Base-by-base conservation (phyloP, 1,139 yeast species). In the Candida frijolesensis region DNA sequence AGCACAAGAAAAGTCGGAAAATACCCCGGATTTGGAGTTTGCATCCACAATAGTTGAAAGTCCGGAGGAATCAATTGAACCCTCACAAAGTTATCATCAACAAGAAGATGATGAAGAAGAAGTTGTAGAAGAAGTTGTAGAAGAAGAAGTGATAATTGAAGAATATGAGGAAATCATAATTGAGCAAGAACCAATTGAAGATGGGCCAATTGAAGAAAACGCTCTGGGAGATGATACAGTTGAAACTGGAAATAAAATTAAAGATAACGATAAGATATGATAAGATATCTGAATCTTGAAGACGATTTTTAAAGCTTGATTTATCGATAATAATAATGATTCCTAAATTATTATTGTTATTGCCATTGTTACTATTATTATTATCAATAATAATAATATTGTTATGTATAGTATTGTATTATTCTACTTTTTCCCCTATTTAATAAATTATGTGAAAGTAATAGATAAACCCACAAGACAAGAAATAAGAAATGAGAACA, bases 221-320 rank as follows among this genome's bases (percentile, higher is more conserved):
- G 6, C 12, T 5, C 11, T 4, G 2, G 35, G 27, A 35, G 45
- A 10, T 11, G n/a, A n/a, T n/a, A n/a, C n/a, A n/a, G n/a, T n/a
- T n/a, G n/a, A n/a, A n/a, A n/a, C n/a, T 15, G 22, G 19, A 34
- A 33, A 37, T 37, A 37, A 42, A 46, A 35, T 22, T 15, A 29
- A 33, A 14, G 18, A 25, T 27, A 12, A 14, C 12, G 34, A 39
- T 19, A 38, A 38, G 41, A 38, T 38, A 38, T 38, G 41, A 38
- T 11, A 38, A 19, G 25, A 22, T 22, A 22, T 22, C 25, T 4
- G 7, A 4, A 22, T 4, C 7, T 10, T n/a, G n/a, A 38, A 12
- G 27, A 38, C 29, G 19, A 38, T 19, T 38, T 38, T 18, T 18
- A 37, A n/a, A 14, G 10, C 14, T 32, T 32, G 14, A 32, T 32